A percentile compares a stretch with the other conserved stretches of the same genome.
These are phyloP conservation scores for Aspergillus quadrilineatus DNA, from an alignment of 2,329 filamentous ascomycete species.

Conservation along the genomic window DNA sequence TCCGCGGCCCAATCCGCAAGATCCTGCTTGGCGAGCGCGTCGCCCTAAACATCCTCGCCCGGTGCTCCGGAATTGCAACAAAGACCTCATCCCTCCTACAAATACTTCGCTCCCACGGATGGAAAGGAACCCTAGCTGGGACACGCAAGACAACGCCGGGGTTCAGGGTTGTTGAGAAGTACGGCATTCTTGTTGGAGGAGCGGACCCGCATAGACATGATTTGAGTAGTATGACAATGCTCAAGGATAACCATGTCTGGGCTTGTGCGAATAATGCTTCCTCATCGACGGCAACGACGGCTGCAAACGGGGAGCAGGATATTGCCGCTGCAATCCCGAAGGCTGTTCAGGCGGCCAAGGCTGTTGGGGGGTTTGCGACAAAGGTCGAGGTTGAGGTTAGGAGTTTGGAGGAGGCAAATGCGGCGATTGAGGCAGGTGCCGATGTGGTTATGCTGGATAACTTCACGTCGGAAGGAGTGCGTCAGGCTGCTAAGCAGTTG, in stretches of 20 bases:
- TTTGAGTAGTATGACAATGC: conserved; percentile 92
- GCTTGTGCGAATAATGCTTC: conserved; percentile 60
- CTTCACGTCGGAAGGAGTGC: conserved; percentile 77
- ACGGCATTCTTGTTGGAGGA: conserved; percentile 92
- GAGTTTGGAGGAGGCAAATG: conserved; percentile 81
- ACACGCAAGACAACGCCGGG: conserved; percentile 97
- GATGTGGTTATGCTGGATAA: conserved; percentile 98
- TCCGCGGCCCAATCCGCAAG: conserved; percentile 77
- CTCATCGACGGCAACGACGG: conserved; percentile 20
- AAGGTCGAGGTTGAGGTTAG: conserved; percentile 98
- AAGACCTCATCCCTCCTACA: conserved; percentile 50
- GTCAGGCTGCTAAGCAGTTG: conserved; percentile 68
- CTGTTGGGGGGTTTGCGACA: conserved; percentile 81
- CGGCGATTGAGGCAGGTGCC: conserved; percentile 85
- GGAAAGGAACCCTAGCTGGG: conserved; percentile 80
- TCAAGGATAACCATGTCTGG: conserved; percentile 99
- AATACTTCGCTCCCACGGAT: conserved; percentile 63
- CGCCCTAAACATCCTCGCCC: conserved; percentile 82
- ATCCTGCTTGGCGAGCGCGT: conserved; percentile 91
- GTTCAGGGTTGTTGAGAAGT: conserved; percentile 94
- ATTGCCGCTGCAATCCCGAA: conserved; percentile 69
- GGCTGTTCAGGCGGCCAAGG: conserved; percentile 79
- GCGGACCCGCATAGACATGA: conserved; percentile 91
- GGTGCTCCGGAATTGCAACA: conserved; percentile 88
- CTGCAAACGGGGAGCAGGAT: conserved; percentile 16